Percentiles rank a stretch among this genome's conserved stretches.
phyloP scores from a whole-genome alignment of 1,284 basidiomycete species.

The Cerrena zonata region DNA sequence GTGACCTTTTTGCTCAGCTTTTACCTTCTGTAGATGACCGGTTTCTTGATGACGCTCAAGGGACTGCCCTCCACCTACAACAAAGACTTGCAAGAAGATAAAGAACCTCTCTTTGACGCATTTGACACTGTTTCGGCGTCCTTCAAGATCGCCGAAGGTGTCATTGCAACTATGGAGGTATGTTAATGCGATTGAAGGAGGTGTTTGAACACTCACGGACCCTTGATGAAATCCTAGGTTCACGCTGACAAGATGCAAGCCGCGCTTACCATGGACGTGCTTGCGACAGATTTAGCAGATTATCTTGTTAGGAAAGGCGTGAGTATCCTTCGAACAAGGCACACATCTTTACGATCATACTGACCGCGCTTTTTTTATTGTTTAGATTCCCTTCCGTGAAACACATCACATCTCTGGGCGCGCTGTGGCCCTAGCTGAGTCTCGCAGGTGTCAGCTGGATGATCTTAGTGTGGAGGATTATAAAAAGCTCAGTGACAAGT shows the following conservation, averaged over 20 bases:
- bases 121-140: slow-evolving; percentile 89
- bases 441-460: slow-evolving; percentile 74
- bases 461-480: slow-evolving; percentile 79
- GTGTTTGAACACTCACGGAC: background rate
- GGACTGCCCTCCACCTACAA: slow-evolving; percentile 98
- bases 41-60: slow-evolving; percentile 96
- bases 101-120: slow-evolving; percentile 93
- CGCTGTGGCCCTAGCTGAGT: slow-evolving; percentile 90
- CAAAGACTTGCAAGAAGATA: slow-evolving; percentile 98
- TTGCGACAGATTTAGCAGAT: slow-evolving; percentile 95
- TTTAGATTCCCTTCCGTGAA: slow-evolving; percentile 92
- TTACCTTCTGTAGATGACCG: slow-evolving; percentile 70
- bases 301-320: slow-evolving; percentile 98
- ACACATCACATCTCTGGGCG: slow-evolving; percentile 97
- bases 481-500: slow-evolving; percentile 70
- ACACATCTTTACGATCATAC: slow-evolving; percentile 5
- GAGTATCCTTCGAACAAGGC: slow-evolving; percentile 28
- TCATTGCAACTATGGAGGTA: slow-evolving; percentile 84
- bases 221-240: slow-evolving; percentile 63
- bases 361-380: slow-evolving; percentile 3
- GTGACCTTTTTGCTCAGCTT: background rate
- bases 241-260: slow-evolving; percentile 84
- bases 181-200: slow-evolving; percentile 14
- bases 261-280: slow-evolving; percentile 91
- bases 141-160: slow-evolving; percentile 90